A percentile compares a stretch with the other conserved stretches of the same genome.
Conservation (phyloP, 2,329 filamentous ascomycete species). For the Aspergillus cejpii region DNA sequence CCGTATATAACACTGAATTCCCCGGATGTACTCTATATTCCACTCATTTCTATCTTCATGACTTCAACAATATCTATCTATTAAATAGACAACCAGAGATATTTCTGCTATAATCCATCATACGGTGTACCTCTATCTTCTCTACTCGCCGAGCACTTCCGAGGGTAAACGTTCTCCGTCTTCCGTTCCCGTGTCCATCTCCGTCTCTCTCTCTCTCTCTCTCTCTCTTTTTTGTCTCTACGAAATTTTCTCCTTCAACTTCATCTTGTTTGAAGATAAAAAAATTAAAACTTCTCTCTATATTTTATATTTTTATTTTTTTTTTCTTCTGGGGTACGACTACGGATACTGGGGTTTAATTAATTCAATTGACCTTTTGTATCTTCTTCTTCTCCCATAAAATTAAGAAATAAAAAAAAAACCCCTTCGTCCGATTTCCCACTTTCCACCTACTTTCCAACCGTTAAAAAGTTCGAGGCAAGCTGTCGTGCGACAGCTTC, state of each 20-base stretch:
- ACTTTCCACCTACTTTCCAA: conserved; percentile 5
- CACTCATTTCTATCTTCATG: no score
- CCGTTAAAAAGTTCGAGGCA: conserved; percentile 4
- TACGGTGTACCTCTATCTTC: conserved; percentile 13
- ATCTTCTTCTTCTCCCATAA: conserved; percentile 1
- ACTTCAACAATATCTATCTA: no score
- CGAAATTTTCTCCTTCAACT: conserved; percentile 38
- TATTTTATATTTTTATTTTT: conserved; percentile 22
- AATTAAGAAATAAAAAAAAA: background rate
- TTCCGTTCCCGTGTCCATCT: no score
- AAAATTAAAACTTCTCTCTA: no score
- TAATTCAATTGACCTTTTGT: conserved; percentile 27
- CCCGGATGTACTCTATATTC: no score
- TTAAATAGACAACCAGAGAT: no score
- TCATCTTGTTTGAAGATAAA: conserved; percentile 24
- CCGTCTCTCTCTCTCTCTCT: no score
- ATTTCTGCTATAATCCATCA: no score
- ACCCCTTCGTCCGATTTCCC: conserved; percentile 2
- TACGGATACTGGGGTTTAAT: conserved; percentile 32
- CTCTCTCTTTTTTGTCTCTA: conserved; percentile 38
- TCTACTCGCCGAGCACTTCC: conserved; percentile 36
- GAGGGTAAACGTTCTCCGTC: no score
- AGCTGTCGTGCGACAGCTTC: conserved; percentile 19
- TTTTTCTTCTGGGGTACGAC: conserved; percentile 29
- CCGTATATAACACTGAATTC: no score